phyloP scores from a whole-genome alignment of 2,329 filamentous ascomycete genomes.

The Amesomyces nigricolor region DNA sequence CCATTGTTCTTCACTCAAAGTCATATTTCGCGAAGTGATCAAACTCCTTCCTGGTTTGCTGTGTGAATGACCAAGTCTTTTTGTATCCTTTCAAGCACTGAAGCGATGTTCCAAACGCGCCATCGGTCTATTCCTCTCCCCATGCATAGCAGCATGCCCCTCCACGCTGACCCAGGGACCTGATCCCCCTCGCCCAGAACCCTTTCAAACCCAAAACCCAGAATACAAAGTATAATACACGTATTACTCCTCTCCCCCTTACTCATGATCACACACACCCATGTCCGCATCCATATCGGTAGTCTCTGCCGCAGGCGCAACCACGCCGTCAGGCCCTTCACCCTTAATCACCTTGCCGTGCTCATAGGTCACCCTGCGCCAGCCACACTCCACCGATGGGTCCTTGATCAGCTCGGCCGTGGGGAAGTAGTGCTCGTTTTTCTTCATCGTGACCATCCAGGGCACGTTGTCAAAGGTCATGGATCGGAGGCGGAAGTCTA shows the following conservation, averaged over 20 bases:
- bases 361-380: conserved; percentile 59
- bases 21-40: no score
- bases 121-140: no score
- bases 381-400: conserved; percentile 51
- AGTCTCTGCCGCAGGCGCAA: conserved; percentile 36
- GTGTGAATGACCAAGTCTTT: no score
- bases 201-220: no score
- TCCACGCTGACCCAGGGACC: no score
- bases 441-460: conserved; percentile 99
- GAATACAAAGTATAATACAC: no score
- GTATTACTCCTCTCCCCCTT: not conserved
- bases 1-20: no score
- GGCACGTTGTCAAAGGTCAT: conserved; percentile 98
- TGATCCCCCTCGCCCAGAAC: no score
- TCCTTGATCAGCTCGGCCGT: conserved; percentile 67
- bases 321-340: conserved; percentile 48
- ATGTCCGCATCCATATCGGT: conserved; percentile 24
- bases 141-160: no score
- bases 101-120: no score
- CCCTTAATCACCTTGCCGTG: conserved; percentile 48
- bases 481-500: conserved; percentile 91
- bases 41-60: no score
- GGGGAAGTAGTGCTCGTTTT: conserved; percentile 93
- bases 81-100: no score
- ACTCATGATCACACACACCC: conserved; percentile 1